These are phyloP conservation scores for Talaromyces sp. DNA, from an alignment of 2,329 filamentous ascomycete genomes.

Conservation along the genomic window DNA sequence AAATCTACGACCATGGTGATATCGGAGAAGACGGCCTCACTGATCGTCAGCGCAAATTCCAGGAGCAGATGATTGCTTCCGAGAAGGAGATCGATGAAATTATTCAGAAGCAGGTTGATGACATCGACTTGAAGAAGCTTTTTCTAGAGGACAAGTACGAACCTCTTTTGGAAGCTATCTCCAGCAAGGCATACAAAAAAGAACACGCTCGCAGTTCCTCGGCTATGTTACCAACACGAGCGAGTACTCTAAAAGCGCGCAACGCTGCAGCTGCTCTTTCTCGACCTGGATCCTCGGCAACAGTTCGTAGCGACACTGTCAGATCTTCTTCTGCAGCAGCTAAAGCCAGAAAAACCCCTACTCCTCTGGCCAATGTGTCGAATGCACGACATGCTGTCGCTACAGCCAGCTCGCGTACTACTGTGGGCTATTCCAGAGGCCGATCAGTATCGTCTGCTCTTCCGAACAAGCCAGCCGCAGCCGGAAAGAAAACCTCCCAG, in stretches of 20 bases:
- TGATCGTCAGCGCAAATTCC: slow-evolving; percentile 66
- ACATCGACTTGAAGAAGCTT: slow-evolving; percentile 53
- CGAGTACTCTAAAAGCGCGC: slow-evolving; percentile 41
- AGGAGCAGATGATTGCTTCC: slow-evolving; percentile 60
- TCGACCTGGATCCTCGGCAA: slow-evolving; percentile 28
- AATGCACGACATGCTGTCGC: slow-evolving; percentile 59
- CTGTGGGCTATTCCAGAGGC: slow-evolving; percentile 80
- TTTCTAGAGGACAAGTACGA: slow-evolving; percentile 26
- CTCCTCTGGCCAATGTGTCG: slow-evolving; percentile 48
- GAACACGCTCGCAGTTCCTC: slow-evolving; percentile 22
- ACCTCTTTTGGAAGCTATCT: slow-evolving; percentile 25
- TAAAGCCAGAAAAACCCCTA: slow-evolving; percentile 42
- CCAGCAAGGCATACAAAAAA: slow-evolving; percentile 26
- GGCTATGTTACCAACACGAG: slow-evolving; percentile 8
- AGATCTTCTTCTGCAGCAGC: slow-evolving; percentile 20
- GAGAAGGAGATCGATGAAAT: slow-evolving; percentile 64
- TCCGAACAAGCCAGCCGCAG: slow-evolving; percentile 25
- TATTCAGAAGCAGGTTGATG: slow-evolving; percentile 64
- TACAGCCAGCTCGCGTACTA: slow-evolving; percentile 69
- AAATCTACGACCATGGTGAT: slow-evolving; percentile 48
- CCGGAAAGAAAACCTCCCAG: slow-evolving; percentile 23
- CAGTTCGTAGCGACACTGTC: slow-evolving; percentile 31
- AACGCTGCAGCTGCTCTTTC: slow-evolving; percentile 42
- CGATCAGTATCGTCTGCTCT: slow-evolving; percentile 44
- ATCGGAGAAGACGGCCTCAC: slow-evolving; percentile 57